Base-by-base conservation (phyloP, 805 yeast genomes). In the Starmerella potacharoeniae region DNA sequence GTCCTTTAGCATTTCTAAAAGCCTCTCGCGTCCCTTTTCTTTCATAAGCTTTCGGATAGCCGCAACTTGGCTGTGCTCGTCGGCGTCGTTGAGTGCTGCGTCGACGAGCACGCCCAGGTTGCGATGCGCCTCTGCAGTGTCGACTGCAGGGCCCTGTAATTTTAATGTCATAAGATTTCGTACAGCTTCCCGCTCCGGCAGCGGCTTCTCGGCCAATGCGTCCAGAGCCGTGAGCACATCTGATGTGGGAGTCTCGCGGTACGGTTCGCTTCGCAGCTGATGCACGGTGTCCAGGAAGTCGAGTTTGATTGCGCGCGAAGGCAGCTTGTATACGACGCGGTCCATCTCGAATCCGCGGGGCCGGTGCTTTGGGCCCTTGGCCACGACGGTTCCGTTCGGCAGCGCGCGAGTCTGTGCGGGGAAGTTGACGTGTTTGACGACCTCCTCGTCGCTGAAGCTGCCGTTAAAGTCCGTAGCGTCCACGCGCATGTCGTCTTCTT, bases 21-120 rank as follows among this genome's bases (percentile, higher is more conserved):
- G 67, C 49, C 78, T 76, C 5, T 81, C 86, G 60, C 77, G 77
- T 1, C 95, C 95, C 67, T 85, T 89, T 43, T 77, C 57, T 59
- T 79, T 76, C 67, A 90, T 75, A 51, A 90, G 69, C 61, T 73
- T 71, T 63, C 80, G 82, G 45, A 89, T 77, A 29, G 78, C 71
- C 31, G 86, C 71, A 51, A 47, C 57, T 58, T 55, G 67, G 49
- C 55, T 68, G 65, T 44, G 76, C 41, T 75, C 71, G 40, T 82
- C 72, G 53, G 79, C 77, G 39, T 57, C 60, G 42, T 55, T 44
- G n/a, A 64, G 53, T 1, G 71, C 71, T 0, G 70, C 69, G 14
- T 65, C 68, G 14, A 68, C 60, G 9, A 69, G 58, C n/a, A 51
- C 33, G 22, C 55, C 47, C 28, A 69, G 48, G 51, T 67, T 68